Base-by-base conservation (phyloP, 805 yeast genomes). In the Candida endomychidarum region DNA sequence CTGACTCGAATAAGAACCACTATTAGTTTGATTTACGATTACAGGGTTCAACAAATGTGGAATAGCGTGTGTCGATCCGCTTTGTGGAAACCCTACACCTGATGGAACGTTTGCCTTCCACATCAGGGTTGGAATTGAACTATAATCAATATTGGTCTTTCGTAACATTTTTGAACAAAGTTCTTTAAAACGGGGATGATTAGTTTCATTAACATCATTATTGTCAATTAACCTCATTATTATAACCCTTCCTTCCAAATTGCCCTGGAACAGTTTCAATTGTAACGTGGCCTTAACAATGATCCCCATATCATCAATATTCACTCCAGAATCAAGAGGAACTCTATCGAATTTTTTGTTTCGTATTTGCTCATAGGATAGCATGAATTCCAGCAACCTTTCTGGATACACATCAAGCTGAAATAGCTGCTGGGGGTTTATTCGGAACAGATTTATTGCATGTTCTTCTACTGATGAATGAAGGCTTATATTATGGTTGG, bases 351-450 rank as follows among this genome's bases (percentile, higher is more conserved):
- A 14, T 16, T 20, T n/a, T 15, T 14, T 33, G 3, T 16, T 16
- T 7, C 11, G 18, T 3, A 18, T 10, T 14, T 30, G 6, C 3
- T 4, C 4, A 19, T 17, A 37, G 4, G 26, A 17, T 15, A 19
- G 17, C 17, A n/a, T 15, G 8, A 38, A 17, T 26, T 38, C 42
- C 11, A 14, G 11, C 8, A 39, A 9, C 15, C 42, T 41, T 11
- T 47, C 51, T 11, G 39, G 31, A 18, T 41, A 53, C 2, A 47
- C 37, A 23, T 47, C 53, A 11, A 54, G 24, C 20, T 41, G 41
- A n/a, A 52, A 32, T 3, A 54, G 37, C 37, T 48, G 47, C 12
- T 41, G 42, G 10, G 36, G 37, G 3, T 28, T 17, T n/a, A 36
- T 6, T 10, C 14, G 11, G 16, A 21, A 24, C 11, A 6, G 5